Conservation (phyloP, 768 basidiomycete genomes). For the Lactifluus rugatus region DNA sequence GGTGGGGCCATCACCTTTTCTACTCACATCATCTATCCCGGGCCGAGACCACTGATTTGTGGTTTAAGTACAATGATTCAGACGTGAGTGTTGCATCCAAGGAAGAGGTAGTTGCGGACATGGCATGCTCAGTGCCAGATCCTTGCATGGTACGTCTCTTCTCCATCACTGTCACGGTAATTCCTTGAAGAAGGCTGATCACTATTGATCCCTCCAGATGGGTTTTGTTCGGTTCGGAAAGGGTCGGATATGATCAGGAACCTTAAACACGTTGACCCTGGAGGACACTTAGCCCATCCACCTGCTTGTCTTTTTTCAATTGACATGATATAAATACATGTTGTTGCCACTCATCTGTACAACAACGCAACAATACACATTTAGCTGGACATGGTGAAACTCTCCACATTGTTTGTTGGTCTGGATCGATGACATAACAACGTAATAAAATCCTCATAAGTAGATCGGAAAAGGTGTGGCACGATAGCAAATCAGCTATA, state of each 20-base stretch:
- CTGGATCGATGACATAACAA: conserved; percentile 1
- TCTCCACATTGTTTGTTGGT: not conserved
- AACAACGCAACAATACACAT: not conserved
- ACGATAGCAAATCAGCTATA: not conserved
- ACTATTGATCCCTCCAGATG: conserved; percentile 36
- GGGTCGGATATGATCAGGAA: conserved; percentile 73
- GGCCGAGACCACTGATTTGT: conserved; percentile 66
- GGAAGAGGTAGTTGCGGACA: conserved; percentile 80
- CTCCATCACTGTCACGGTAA: not conserved
- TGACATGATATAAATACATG: conserved; percentile 2
- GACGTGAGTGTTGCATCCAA: conserved; percentile 68
- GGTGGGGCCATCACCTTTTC: conserved; percentile 93
- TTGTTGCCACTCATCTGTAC: conserved; percentile 9
- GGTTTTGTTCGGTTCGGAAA: conserved; percentile 78
- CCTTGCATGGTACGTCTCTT: conserved; percentile 62
- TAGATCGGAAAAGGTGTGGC: not conserved
- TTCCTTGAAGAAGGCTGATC: not conserved
- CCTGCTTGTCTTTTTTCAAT: not conserved
- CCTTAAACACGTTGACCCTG: conserved; percentile 50
- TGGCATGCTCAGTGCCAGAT: conserved; percentile 84
- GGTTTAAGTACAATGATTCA: conserved; percentile 98
- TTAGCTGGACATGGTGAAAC: not conserved
- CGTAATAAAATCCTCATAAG: conserved; percentile 1
- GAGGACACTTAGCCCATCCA: conserved; percentile 21
- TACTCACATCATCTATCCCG: conserved; percentile 85